Conservation (phyloP, 1,284 basidiomycete genomes). For the Leccinum solheimii region DNA sequence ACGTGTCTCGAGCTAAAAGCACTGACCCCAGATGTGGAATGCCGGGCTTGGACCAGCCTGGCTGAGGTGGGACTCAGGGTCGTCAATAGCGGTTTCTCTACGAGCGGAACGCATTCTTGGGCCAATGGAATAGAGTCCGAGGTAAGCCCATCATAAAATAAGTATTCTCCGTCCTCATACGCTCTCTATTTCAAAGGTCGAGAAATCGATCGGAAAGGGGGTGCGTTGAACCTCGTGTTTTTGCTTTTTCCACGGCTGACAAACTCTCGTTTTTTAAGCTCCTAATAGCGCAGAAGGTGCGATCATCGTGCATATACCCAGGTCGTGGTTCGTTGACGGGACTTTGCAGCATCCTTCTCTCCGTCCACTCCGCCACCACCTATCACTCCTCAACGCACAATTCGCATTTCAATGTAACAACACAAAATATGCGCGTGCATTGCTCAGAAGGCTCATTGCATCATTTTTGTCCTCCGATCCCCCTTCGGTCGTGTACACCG, state of each 20-base stretch:
- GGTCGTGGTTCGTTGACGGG: slow-evolving; percentile 8
- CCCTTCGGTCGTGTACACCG: slow-evolving; percentile 50
- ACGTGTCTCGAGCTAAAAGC: slow-evolving; percentile 51
- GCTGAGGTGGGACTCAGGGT: slow-evolving; percentile 65
- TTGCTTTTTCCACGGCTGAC: slow-evolving; percentile 4
- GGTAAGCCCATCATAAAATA: slow-evolving; percentile 34
- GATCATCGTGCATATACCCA: slow-evolving; percentile 14
- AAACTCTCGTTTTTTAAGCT: slow-evolving; percentile 40
- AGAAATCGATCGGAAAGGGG: slow-evolving; percentile 51
- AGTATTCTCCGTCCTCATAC: slow-evolving; percentile 5
- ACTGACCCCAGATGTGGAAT: slow-evolving; percentile 61
- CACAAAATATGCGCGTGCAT: slow-evolving; percentile 55
- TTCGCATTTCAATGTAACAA: slow-evolving; percentile 47
- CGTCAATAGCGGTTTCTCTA: slow-evolving; percentile 45
- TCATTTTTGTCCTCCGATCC: slow-evolving; percentile 49
- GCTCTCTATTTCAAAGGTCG: slow-evolving; percentile 38
- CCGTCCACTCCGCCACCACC: slow-evolving; percentile 53
- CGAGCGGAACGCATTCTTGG: slow-evolving; percentile 43
- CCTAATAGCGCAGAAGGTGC: slow-evolving; percentile 61
- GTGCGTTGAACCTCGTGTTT: slow-evolving; percentile 32
- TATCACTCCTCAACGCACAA: slow-evolving; percentile 59
- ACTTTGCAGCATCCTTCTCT: slow-evolving; percentile 57
- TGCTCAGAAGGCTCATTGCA: slow-evolving; percentile 54
- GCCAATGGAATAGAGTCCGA: slow-evolving; percentile 51
- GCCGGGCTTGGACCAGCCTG: slow-evolving; percentile 63